Evolutionary conservation across 352 stramenopile species (phyloP).

Genomic region (Pythium folliculosum): DNA sequence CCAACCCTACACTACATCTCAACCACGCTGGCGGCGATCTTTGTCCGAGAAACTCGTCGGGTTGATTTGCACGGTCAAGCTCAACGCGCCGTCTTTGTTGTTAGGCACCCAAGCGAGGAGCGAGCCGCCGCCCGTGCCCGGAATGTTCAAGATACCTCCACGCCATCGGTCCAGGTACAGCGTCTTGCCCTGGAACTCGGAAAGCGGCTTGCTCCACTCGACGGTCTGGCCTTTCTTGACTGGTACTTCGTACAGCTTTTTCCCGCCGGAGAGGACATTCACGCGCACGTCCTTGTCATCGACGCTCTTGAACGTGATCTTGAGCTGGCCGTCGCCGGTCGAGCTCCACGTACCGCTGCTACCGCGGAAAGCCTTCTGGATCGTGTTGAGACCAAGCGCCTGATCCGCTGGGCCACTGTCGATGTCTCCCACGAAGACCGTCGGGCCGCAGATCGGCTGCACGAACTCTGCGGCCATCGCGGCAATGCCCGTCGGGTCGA

Average conservation of each 20-base stretch:
- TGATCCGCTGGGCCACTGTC: slow-evolving; percentile 45
- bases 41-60: slow-evolving; percentile 15
- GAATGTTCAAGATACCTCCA: slow-evolving; percentile 51
- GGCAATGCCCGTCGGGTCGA: slow-evolving; percentile 47
- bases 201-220: slow-evolving; percentile 39
- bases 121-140: slow-evolving; percentile 59
- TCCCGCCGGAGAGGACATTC: slow-evolving; percentile 55
- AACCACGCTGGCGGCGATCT: background rate
- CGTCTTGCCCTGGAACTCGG: slow-evolving; percentile 52
- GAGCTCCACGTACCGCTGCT: slow-evolving; percentile 41
- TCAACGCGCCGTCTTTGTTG: slow-evolving; percentile 17
- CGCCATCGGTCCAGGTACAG: slow-evolving; percentile 81
- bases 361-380: slow-evolving; percentile 45
- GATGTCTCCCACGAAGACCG: slow-evolving; percentile 50
- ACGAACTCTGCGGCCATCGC: slow-evolving; percentile 48
- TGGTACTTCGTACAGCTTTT: slow-evolving; percentile 42
- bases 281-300: slow-evolving; percentile 52
- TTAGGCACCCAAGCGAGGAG: slow-evolving; percentile 22
- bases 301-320: slow-evolving; percentile 42
- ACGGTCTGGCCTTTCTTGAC: slow-evolving; percentile 40
- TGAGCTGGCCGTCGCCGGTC: slow-evolving; percentile 43
- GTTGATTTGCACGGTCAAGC: slow-evolving; percentile 14
- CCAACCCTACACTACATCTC: background rate
- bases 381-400: slow-evolving; percentile 43
- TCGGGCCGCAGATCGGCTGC: slow-evolving; percentile 56